These are phyloP conservation scores for Pseudogymnoascus sp. DNA, from an alignment of 2,329 filamentous ascomycete genomes.

Conservation along the genomic window DNA sequence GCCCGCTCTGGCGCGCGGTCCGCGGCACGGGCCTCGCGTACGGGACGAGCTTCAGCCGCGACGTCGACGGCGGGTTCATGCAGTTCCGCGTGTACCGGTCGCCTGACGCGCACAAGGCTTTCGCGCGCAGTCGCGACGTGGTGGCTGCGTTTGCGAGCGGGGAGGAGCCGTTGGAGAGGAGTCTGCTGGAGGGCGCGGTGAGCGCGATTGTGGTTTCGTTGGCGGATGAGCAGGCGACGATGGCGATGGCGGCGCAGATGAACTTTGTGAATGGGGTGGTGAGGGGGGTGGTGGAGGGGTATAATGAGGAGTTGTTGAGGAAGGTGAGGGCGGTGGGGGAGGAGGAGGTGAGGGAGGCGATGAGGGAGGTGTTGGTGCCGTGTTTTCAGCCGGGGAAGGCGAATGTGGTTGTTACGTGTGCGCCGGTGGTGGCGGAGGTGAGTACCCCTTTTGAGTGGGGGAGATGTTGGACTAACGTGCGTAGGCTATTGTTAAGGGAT, in stretches of 20 bases:
- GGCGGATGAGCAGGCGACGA: conserved; percentile 81
- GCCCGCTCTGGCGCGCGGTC: conserved; percentile 87
- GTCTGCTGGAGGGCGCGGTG: conserved; percentile 71
- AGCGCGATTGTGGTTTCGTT: conserved; percentile 79
- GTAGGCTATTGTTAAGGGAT: conserved; percentile 66
- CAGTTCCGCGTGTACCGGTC: conserved; percentile 85
- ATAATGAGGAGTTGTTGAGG: conserved; percentile 66
- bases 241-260: conserved; percentile 70
- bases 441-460: conserved; percentile 26
- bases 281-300: conserved; percentile 65
- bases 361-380: conserved; percentile 67
- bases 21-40: conserved; percentile 92
- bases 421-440: conserved; percentile 77
- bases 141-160: conserved; percentile 69
- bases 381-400: conserved; percentile 73
- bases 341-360: conserved; percentile 66
- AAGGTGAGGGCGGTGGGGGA: conserved; percentile 67
- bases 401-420: conserved; percentile 83
- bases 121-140: conserved; percentile 64
- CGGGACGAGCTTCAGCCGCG: conserved; percentile 69
- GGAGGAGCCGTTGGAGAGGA: conserved; percentile 60
- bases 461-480: not conserved
- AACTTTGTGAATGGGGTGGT: conserved; percentile 80
- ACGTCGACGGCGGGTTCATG: conserved; percentile 69
- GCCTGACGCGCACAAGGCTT: conserved; percentile 81